Evolutionary conservation across 2,329 filamentous ascomycete species (phyloP).

Genomic region (Xylariaceae sp.): DNA sequence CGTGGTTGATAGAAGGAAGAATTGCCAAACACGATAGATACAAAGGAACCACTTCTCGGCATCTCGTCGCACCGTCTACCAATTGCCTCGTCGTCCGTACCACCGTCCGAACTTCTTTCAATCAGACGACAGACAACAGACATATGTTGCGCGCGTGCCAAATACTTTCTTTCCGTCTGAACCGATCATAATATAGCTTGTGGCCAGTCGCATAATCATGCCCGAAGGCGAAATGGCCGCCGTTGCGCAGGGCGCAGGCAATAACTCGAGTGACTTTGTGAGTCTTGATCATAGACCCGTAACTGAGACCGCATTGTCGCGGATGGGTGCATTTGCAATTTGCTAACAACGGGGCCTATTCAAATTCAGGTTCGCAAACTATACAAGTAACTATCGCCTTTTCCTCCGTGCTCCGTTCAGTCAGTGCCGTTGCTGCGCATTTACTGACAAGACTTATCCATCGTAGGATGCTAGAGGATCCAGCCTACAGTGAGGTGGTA

Average conservation of each 20-base stretch:
- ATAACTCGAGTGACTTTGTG: conserved; percentile 96
- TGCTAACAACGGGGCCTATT: conserved; percentile 32
- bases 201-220: conserved; percentile 33
- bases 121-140: conserved; percentile 8
- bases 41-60: conserved; percentile 19
- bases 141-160: conserved; percentile 17
- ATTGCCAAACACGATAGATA: conserved; percentile 18
- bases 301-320: conserved; percentile 24
- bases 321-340: conserved; percentile 27
- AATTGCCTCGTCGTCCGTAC: conserved; percentile 13
- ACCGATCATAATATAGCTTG: conserved; percentile 12
- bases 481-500: conserved; percentile 88
- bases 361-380: conserved; percentile 83
- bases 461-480: conserved; percentile 90
- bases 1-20: conserved; percentile 18
- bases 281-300: conserved; percentile 45
- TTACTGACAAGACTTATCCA: conserved; percentile 37
- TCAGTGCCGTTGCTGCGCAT: background rate
- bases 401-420: conserved; percentile 21
- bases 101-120: conserved; percentile 15
- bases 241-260: conserved; percentile 51
- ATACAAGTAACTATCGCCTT: conserved; percentile 75
- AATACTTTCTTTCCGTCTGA: conserved; percentile 13
- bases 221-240: conserved; percentile 42
- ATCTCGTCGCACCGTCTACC: conserved; percentile 20